Evolutionary conservation across 75 land plant species (phyloP).

Genomic region (Selaginella moellendorffii): DNA sequence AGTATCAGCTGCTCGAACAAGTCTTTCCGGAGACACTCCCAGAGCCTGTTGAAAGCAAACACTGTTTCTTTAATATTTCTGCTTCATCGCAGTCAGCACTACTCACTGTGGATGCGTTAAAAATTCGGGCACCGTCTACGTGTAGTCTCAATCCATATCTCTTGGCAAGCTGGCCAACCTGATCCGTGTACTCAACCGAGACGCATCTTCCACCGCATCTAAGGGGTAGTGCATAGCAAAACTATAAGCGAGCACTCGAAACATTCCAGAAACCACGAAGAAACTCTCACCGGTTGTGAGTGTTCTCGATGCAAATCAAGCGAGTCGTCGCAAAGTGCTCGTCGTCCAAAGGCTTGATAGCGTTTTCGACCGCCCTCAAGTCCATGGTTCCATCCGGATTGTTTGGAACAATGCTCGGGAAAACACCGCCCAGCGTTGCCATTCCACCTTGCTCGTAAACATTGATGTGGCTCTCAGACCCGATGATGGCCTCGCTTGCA

Average conservation of each 20-base stretch:
- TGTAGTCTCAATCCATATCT: conserved; percentile 83
- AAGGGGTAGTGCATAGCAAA: no score
- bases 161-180: conserved; percentile 68
- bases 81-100: no score
- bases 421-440: conserved; percentile 84
- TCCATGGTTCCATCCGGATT: conserved; percentile 90
- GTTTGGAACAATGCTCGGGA: conserved; percentile 60
- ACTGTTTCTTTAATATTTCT: no score
- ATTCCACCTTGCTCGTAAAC: conserved; percentile 96
- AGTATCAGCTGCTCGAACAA: conserved; percentile 85
- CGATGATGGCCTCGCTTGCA: conserved; percentile 86
- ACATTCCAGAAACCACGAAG: no score
- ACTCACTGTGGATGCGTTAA: conserved; percentile 85
- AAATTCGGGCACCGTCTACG: conserved; percentile 94
- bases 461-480: conserved; percentile 74
- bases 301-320: conserved; percentile 86
- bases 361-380: conserved; percentile 49
- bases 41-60: conserved; percentile 44
- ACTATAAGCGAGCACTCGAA: no score
- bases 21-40: conserved; percentile 67
- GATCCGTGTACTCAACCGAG: conserved; percentile 62
- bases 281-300: conserved; percentile 59
- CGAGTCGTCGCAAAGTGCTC: conserved; percentile 73
- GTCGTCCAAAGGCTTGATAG: conserved; percentile 41
- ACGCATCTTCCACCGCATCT: conserved; percentile 71